Evolutionary conservation across 495 filamentous ascomycete species (phyloP).

Genomic region (Barbatosphaeria neglecta): DNA sequence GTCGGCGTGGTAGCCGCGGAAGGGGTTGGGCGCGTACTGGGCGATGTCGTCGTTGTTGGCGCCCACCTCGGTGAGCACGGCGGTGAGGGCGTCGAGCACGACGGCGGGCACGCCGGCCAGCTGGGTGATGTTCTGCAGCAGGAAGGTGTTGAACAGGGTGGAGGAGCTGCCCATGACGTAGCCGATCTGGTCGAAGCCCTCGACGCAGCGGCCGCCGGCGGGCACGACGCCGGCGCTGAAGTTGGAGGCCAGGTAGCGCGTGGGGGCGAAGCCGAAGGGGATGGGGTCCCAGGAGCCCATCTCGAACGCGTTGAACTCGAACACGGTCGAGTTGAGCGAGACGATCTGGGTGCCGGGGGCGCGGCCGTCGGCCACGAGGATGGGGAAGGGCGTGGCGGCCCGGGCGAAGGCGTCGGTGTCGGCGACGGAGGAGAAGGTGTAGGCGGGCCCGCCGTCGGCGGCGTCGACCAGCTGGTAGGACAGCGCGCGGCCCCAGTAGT

Average conservation of each 20-base stretch:
- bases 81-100: slow-evolving; percentile 37
- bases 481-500: slow-evolving; percentile 77
- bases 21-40: slow-evolving; percentile 74
- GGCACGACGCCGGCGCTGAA: slow-evolving; percentile 57
- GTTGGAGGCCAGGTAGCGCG: slow-evolving; percentile 66
- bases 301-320: slow-evolving; percentile 82
- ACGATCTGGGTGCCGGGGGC: slow-evolving; percentile 52
- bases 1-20: slow-evolving; percentile 53
- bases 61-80: slow-evolving; percentile 45
- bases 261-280: slow-evolving; percentile 64
- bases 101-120: slow-evolving; percentile 37
- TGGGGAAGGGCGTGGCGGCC: slow-evolving; percentile 71
- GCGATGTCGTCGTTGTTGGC: slow-evolving; percentile 64
- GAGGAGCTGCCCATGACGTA: slow-evolving; percentile 88
- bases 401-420: slow-evolving; percentile 49
- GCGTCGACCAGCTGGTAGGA: slow-evolving; percentile 77
- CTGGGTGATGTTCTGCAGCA: slow-evolving; percentile 46
- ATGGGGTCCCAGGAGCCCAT: slow-evolving; percentile 78
- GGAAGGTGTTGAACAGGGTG: slow-evolving; percentile 70
- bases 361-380: slow-evolving; percentile 68
- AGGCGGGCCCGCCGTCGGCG: slow-evolving; percentile 60
- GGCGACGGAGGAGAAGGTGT: slow-evolving; percentile 85
- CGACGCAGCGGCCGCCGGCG: slow-evolving; percentile 50
- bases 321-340: slow-evolving; percentile 67
- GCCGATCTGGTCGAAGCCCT: slow-evolving; percentile 75